Evolutionary conservation across 2,329 filamentous ascomycete species (phyloP).

Genomic region (Aspergillus sp.): DNA sequence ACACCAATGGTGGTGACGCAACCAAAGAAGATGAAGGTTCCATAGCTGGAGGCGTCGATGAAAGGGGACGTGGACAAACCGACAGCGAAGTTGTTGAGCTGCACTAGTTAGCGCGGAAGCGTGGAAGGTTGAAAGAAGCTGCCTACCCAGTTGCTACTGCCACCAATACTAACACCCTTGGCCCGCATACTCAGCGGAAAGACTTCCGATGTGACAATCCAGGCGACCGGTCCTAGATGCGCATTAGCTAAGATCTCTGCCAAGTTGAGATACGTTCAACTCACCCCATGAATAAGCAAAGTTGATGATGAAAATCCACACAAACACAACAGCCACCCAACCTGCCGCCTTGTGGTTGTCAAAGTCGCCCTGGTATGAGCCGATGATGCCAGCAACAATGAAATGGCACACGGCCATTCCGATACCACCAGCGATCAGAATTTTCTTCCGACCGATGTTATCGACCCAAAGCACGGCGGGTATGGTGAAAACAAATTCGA

Average conservation of each 20-base stretch:
- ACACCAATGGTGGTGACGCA: conserved; percentile 28
- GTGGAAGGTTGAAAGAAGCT: neutral
- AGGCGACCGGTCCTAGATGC: conserved; percentile 57
- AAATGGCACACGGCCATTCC: conserved; percentile 71
- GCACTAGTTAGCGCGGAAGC: neutral
- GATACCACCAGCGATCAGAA: conserved; percentile 55
- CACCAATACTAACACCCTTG: conserved; percentile 47
- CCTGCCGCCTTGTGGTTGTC: conserved; percentile 58
- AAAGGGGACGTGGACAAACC: conserved; percentile 70
- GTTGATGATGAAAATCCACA: conserved; percentile 71
- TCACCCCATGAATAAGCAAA: conserved; percentile 70
- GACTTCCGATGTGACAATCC: conserved; percentile 73
- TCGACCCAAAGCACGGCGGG: conserved; percentile 44
- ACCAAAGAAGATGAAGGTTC: conserved; percentile 73
- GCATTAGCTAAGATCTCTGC: neutral
- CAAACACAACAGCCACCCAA: conserved; percentile 62
- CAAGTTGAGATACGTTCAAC: neutral
- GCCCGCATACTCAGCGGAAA: conserved; percentile 70
- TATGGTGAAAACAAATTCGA: conserved; percentile 42
- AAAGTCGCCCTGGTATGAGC: conserved; percentile 62
- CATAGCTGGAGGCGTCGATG: conserved; percentile 62
- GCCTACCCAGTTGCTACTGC: conserved; percentile 36
- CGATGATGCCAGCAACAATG: conserved; percentile 69
- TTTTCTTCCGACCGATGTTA: conserved; percentile 40
- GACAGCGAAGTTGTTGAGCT: conserved; percentile 62